Base-by-base conservation (phyloP, 371 early-diverging fungal species). In the Rhizopus delemar region DNA sequence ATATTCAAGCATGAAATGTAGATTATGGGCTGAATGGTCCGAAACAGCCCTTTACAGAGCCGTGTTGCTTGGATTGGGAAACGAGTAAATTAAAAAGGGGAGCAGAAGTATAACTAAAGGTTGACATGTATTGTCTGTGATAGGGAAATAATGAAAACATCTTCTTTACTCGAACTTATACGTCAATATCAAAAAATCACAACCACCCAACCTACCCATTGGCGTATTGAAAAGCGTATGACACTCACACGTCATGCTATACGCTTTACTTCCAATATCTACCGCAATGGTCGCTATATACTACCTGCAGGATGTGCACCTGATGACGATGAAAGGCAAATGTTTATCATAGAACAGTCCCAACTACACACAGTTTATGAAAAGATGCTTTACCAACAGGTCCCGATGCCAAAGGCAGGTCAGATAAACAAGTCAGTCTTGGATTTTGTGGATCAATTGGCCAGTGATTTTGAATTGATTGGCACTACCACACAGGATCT, bases 1-100 rank as follows among this genome's bases (percentile, higher is more conserved):
- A 48, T 57, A 70, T 34, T 57, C 79, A 41, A 49, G 52, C 32
- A 70, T 69, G 31, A 71, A 68, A 57, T 56, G 73, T 29, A 80
- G 76, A 16, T 80, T 85, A 53, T 66, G 86, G 52, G 63, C 71
- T 12, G 78, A 84, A 49, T 90, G 91, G 90, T 68, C 83, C 8
- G 90, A 91, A 56, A 82, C 85, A 52, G 86, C 88, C 7, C 71
- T 91, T 51, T 91, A 90, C 60, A 80, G 89, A 36, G 83, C 80
- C 0, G 69, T 83, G 1, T 62, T 89, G 46, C 53, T 87, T 38
- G 76, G 83, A 39, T 57, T 87, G 58, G 67, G 75, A 35, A 63
- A 77, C 29, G 70, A 75, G 85, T 83, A 83, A 70, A 65, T 53
- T 35, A 41, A 34, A 46, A 12, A 39, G 39, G 32, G 16, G 33